Conservation (phyloP, 2,329 filamentous ascomycete species). For the Cercospora sp. region DNA sequence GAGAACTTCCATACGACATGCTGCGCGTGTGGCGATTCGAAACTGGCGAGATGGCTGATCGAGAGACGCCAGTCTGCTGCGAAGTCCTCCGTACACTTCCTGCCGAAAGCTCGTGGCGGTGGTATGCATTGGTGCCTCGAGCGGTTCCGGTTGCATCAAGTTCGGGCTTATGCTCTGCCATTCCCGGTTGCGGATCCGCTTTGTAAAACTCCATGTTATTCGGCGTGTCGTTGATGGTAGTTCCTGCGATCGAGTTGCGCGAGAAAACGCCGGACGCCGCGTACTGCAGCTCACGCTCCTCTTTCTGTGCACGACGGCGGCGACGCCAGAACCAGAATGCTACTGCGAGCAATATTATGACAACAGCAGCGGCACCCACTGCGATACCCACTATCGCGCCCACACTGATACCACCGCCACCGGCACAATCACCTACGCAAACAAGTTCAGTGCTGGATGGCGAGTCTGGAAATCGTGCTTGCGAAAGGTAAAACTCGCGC, state of each 20-base stretch:
- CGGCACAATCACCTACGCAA: too few species aligned
- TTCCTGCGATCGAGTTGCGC: conserved; percentile 21
- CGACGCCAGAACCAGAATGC: conserved; percentile 19
- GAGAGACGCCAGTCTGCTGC: conserved; percentile 20
- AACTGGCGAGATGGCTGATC: conserved; percentile 24
- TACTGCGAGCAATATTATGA: conserved; percentile 7
- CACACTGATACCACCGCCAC: conserved; percentile 2
- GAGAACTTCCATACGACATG: conserved; percentile 16
- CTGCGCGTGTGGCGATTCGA: conserved; percentile 19
- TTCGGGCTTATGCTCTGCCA: conserved; percentile 22
- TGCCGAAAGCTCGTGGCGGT: conserved; percentile 23
- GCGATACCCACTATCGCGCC: conserved; percentile 26
- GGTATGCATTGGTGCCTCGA: conserved; percentile 14
- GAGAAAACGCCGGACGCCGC: background rate
- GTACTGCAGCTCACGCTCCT: conserved; percentile 11
- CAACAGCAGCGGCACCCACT: conserved; percentile 10
- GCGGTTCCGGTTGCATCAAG: conserved; percentile 18
- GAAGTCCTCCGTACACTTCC: conserved; percentile 19
- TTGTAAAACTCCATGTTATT: conserved; percentile 19
- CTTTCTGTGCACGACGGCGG: background rate
- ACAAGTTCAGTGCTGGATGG: background rate
- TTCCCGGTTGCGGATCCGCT: conserved; percentile 4
- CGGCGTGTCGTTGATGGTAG: conserved; percentile 21
- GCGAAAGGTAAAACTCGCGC: conserved; percentile 14
- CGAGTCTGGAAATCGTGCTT: background rate